Evolutionary conservation across 1,284 basidiomycete genomes (phyloP), one percentile per base, ranked within the genome.

Genomic region (Trichosporon sp.): DNA sequence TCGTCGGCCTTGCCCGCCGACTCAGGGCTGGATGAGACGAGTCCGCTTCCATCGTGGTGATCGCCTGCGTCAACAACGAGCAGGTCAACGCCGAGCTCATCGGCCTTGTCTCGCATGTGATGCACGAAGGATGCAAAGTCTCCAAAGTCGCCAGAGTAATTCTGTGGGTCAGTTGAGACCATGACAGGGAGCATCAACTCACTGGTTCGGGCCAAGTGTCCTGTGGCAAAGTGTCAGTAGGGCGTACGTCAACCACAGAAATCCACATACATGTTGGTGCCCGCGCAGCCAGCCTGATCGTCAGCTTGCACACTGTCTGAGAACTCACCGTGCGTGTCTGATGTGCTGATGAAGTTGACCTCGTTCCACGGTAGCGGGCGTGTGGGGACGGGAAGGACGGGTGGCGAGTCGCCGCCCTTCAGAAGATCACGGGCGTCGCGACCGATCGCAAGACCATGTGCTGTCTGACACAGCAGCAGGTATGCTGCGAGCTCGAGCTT

Each of bases 121-220:
- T 84, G 74, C 16, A 91, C 88, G 70, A 93, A 94, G 23, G 87
- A 89, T 29, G 89, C 84, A 74, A 92, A 90, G 66, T 90, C 88
- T 8, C 91, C 91, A 52, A 89, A 85, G 73, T 89, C 87, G 21
- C 88, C 91, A 69, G 78, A 79, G 63, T 81, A 81, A 64, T 80
- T 79, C 78, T 80, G 61, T 6, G n/a, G 3, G 16, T 62, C 29
- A 65, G 61, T 40, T 27, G 8, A 1, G 3, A 19, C 13, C n/a
- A 16, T 7, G 25, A 16, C 3, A 2, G 25, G 16, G 2, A 40
- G 13, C 44, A 46, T 11, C 13, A 10, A 65, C 78, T 57, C 37
- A 80, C 79, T 1, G 79, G 79, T 64, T 81, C 79, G 19, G 79
- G 79, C 79, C 79, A 81, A 8, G 79, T 80, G 36, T 69, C 65